These are phyloP conservation scores for Sugiyamaella neomexicana DNA, from an alignment of 1,139 yeast species.

Conservation along the genomic window DNA sequence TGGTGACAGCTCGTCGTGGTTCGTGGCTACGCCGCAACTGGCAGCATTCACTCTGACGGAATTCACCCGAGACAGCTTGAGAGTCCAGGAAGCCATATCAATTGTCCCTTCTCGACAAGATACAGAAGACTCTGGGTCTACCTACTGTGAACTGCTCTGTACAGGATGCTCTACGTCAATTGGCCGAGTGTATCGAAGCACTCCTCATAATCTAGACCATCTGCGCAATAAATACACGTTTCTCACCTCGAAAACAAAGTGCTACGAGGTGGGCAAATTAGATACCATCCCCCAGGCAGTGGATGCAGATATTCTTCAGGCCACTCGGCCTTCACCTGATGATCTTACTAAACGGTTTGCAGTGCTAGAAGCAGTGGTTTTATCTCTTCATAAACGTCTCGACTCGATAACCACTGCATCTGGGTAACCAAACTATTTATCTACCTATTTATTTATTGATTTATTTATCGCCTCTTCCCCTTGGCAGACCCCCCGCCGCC, in stretches of 20 bases:
- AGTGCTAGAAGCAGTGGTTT: slow-evolving; percentile 24
- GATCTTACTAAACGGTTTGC: slow-evolving; percentile 25
- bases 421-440: no score
- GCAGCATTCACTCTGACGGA: slow-evolving; percentile 23
- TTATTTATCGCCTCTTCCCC: slow-evolving; percentile 13
- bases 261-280: slow-evolving; percentile 23
- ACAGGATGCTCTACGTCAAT: slow-evolving; percentile 19
- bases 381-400: slow-evolving; percentile 21
- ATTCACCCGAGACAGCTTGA: slow-evolving; percentile 14
- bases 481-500: slow-evolving; percentile 7
- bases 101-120: slow-evolving; percentile 16
- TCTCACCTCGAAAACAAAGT: slow-evolving; percentile 17
- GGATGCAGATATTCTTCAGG: slow-evolving; percentile 18
- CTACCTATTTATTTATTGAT: slow-evolving; percentile 3
- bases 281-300: slow-evolving; percentile 16
- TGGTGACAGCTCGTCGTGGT: slow-evolving; percentile 28
- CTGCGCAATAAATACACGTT: slow-evolving; percentile 25
- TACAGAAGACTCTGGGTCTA: slow-evolving; percentile 21
- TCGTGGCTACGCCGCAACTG: slow-evolving; percentile 18
- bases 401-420: slow-evolving; percentile 13
- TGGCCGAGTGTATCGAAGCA: slow-evolving; percentile 26
- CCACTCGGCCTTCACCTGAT: slow-evolving; percentile 23
- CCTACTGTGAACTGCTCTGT: slow-evolving; percentile 23
- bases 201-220: slow-evolving; percentile 24
- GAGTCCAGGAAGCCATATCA: slow-evolving; percentile 5